phyloP scores from a whole-genome alignment of 495 filamentous ascomycete genomes.

The Talaromyces liani region DNA sequence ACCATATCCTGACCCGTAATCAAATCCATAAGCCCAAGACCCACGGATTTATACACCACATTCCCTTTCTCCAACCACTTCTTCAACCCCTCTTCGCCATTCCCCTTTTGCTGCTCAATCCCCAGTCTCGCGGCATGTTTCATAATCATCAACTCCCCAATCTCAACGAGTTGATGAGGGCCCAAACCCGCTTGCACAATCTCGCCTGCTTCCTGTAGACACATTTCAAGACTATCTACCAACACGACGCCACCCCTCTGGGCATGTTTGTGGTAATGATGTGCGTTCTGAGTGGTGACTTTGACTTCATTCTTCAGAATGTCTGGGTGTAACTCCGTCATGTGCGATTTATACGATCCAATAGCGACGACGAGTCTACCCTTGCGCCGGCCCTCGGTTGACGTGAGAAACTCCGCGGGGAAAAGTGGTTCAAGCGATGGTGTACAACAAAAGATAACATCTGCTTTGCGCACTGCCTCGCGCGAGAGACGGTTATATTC shows the following conservation, averaged over 20 bases:
- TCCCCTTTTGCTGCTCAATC: slow-evolving; percentile 18
- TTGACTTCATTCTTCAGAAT: slow-evolving; percentile 64
- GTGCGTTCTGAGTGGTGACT: slow-evolving; percentile 28
- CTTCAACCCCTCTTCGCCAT: slow-evolving; percentile 48
- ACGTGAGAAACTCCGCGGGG: slow-evolving; percentile 56
- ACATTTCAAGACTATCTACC: slow-evolving; percentile 75
- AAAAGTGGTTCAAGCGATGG: slow-evolving; percentile 55
- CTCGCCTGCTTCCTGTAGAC: slow-evolving; percentile 82
- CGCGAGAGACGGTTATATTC: slow-evolving; percentile 64
- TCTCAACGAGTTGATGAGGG: slow-evolving; percentile 70
- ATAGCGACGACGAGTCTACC: slow-evolving; percentile 74
- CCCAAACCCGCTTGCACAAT: slow-evolving; percentile 69
- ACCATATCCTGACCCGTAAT: slow-evolving; percentile 70
- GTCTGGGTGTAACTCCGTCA: slow-evolving; percentile 77
- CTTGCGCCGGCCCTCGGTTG: slow-evolving; percentile 60
- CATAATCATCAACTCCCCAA: slow-evolving; percentile 78
- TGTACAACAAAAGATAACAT: slow-evolving; percentile 79
- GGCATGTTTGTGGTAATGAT: slow-evolving; percentile 66
- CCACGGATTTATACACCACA: slow-evolving; percentile 49
- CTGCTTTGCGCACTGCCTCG: slow-evolving; percentile 57
- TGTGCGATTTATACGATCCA: slow-evolving; percentile 75
- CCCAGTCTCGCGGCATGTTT: slow-evolving; percentile 37
- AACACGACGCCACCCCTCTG: slow-evolving; percentile 67
- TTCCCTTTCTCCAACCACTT: slow-evolving; percentile 75
- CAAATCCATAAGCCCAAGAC: slow-evolving; percentile 43